Percentiles rank a stretch among this genome's conserved stretches.
Conservation (phyloP, 169 alveolate genomes). For the Sarcocystis neurona region DNA sequence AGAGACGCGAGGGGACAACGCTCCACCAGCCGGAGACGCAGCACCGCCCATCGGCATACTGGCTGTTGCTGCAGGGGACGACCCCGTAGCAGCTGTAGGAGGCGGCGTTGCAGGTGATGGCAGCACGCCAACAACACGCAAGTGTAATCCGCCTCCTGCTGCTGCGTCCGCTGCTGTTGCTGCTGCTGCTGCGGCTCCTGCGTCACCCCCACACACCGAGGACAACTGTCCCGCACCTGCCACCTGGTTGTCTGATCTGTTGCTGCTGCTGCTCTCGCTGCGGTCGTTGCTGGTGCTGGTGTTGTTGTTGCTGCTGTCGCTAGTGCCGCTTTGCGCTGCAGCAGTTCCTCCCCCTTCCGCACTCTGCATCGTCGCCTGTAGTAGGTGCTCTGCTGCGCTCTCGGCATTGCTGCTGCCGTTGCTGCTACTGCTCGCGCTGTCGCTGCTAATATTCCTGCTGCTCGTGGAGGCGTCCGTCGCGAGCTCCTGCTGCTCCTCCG, state of each 20-base stretch:
- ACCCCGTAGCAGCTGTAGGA: background rate
- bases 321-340: background rate
- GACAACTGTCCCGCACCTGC: background rate
- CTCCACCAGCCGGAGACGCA: background rate
- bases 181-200: conserved; percentile 13
- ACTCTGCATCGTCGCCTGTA: background rate
- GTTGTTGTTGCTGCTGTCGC: background rate
- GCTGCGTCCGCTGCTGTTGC: conserved; percentile 28
- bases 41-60: background rate
- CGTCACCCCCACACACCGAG: background rate
- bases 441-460: background rate
- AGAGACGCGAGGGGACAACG: background rate
- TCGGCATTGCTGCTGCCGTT: background rate
- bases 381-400: background rate
- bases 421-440: background rate
- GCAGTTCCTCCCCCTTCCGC: background rate
- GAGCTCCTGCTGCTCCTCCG: background rate
- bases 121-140: too few species aligned
- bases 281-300: conserved; percentile 17
- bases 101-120: background rate
- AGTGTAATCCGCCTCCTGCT: too few species aligned
- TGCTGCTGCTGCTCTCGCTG: conserved; percentile 13
- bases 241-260: background rate
- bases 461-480: background rate
- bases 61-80: background rate